A percentile compares a stretch with the other conserved stretches of the same genome.
phyloP scores from a whole-genome alignment of 2,329 filamentous ascomycete genomes.

The Hysterium pulicare region DNA sequence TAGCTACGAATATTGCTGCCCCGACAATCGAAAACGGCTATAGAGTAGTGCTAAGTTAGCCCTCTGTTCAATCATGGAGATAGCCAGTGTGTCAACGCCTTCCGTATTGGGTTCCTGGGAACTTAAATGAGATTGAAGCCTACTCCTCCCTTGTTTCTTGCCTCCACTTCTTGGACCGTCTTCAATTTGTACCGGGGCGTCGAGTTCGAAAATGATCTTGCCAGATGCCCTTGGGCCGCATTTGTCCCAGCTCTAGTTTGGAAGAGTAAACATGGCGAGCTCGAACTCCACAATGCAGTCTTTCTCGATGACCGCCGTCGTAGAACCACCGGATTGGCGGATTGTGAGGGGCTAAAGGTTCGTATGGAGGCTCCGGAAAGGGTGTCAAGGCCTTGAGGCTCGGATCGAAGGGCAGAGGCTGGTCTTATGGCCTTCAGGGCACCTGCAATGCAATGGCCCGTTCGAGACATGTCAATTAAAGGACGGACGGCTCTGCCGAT shows the following conservation, averaged over 20 bases:
- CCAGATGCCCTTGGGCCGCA: conserved; percentile 7
- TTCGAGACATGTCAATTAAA: conserved; percentile 21
- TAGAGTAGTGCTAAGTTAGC: not conserved
- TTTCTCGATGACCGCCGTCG: conserved; percentile 5
- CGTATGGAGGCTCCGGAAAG: conserved; percentile 15
- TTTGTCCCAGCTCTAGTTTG: conserved; percentile 8
- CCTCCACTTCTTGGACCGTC: conserved; percentile 34
- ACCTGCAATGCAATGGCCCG: conserved; percentile 22
- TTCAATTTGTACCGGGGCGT: conserved; percentile 26
- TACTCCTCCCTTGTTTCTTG: conserved; percentile 36
- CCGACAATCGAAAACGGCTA: conserved; percentile 94
- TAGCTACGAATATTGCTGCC: conserved; percentile 76
- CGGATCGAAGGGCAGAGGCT: conserved; percentile 11
- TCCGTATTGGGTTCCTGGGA: not conserved
- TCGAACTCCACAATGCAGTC: not conserved
- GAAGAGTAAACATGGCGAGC: conserved; percentile 1
- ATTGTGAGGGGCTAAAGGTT: conserved; percentile 18
- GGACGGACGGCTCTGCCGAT: too few relatives aligned
- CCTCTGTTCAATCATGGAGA: not conserved
- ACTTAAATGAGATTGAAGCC: conserved; percentile 1
- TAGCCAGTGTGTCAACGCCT: too few relatives aligned
- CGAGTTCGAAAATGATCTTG: conserved; percentile 26
- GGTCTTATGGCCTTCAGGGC: conserved; percentile 14
- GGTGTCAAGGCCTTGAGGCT: conserved; percentile 8
- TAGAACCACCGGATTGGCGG: conserved; percentile 13